A percentile compares a stretch with the other conserved stretches of the same genome.
Evolutionary conservation across 208 protist genomes (phyloP).

Genomic region (Trypanosoma conorhini): DNA sequence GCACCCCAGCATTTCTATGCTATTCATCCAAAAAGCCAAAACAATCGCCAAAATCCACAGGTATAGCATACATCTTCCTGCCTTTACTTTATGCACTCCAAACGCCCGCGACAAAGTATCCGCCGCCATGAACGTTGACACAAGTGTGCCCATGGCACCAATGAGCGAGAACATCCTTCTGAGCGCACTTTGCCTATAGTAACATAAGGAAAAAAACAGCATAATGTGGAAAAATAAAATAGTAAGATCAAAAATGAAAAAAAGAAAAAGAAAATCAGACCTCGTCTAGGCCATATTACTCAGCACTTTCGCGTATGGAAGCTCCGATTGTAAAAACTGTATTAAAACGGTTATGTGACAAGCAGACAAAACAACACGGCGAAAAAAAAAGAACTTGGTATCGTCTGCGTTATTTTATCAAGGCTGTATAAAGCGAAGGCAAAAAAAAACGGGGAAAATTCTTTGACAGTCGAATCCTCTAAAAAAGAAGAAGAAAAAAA

Average conservation of each 20-base stretch:
- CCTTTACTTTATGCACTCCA: slow-evolving; percentile 1
- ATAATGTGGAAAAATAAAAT: slow-evolving; percentile 3
- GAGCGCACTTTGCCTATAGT: slow-evolving; percentile 2
- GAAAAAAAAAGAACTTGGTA: background rate
- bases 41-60: slow-evolving; percentile 21
- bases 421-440: background rate
- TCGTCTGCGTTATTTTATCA: background rate
- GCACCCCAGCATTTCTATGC: slow-evolving; percentile 21
- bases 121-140: slow-evolving; percentile 71
- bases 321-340: background rate
- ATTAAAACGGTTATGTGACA: background rate
- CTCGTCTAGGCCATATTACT: background rate
- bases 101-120: slow-evolving; percentile 55
- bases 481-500: background rate
- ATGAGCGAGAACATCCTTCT: slow-evolving; percentile 29
- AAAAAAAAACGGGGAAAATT: background rate
- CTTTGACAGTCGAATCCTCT: too few relatives aligned
- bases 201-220: slow-evolving; percentile 7
- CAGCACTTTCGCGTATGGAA: background rate
- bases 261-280: background rate
- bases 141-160: slow-evolving; percentile 41
- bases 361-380: background rate
- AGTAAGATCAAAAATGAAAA: background rate
- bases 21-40: slow-evolving; percentile 19
- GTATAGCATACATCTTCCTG: slow-evolving; percentile 18